phyloP scores from a whole-genome alignment of 371 early-diverging fungal genomes.

The Mortierella sp. region DNA sequence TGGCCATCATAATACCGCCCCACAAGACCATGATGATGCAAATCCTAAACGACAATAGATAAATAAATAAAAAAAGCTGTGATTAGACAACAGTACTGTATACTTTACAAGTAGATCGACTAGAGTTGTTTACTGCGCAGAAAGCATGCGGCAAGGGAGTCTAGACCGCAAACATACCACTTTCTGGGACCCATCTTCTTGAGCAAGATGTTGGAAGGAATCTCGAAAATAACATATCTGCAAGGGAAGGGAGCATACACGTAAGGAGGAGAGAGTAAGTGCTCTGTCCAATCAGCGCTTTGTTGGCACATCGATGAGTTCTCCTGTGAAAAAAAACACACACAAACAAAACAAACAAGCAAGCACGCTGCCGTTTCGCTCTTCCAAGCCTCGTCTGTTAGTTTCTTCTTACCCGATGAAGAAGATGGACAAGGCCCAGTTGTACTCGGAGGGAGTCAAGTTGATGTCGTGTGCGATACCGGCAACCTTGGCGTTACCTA shows the following conservation, averaged over 20 bases:
- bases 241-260: background rate
- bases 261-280: background rate
- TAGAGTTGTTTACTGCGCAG: too few species aligned
- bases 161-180: slow-evolving; percentile 49
- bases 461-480: slow-evolving; percentile 61
- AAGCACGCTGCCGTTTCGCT: background rate
- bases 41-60: too few species aligned
- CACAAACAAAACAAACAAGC: background rate
- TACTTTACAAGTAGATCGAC: background rate
- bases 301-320: background rate
- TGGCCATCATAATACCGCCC: slow-evolving; percentile 74
- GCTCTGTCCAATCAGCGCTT: background rate
- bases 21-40: slow-evolving; percentile 77
- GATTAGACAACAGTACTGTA: too few species aligned
- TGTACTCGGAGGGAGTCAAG: slow-evolving; percentile 64
- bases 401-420: slow-evolving; percentile 66
- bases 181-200: slow-evolving; percentile 75
- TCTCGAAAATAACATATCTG: slow-evolving; percentile 72
- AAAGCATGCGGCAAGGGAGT: background rate
- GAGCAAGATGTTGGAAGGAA: slow-evolving; percentile 80
- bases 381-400: background rate
- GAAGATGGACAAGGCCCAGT: slow-evolving; percentile 72
- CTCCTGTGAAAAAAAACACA: background rate
- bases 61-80: background rate
- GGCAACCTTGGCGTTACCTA: slow-evolving; percentile 72